Evolutionary conservation across 23 red algal species (phyloP).

Genomic region (Cyanidioschyzon merolae): DNA sequence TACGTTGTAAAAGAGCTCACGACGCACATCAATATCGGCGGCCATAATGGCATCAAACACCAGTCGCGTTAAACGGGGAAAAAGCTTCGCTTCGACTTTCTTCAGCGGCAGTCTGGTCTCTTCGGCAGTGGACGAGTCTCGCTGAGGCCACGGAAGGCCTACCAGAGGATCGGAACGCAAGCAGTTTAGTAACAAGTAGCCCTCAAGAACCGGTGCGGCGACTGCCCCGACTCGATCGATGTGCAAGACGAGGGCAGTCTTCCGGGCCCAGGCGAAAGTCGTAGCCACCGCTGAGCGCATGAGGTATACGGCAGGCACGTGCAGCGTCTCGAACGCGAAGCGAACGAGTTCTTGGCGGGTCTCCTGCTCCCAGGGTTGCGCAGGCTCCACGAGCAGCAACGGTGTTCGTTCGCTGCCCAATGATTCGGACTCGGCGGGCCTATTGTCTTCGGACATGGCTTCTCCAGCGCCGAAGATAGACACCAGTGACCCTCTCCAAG

Average conservation of each 20-base stretch:
- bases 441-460: not conserved
- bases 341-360: not conserved
- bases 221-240: not conserved
- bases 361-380: not conserved
- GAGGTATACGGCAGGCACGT: not conserved
- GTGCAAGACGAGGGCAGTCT: not conserved
- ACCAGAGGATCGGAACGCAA: not conserved
- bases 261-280: not conserved
- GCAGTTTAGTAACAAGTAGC: not conserved
- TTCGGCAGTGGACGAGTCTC: not conserved
- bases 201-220: not conserved
- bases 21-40: not conserved
- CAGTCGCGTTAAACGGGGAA: not conserved
- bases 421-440: not conserved
- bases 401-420: not conserved
- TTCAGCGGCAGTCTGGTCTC: not conserved
- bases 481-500: not conserved
- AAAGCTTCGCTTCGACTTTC: not conserved
- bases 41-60: constrained; percentile 10
- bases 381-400: not conserved
- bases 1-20: constrained; percentile 6
- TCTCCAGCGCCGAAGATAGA: not conserved
- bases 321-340: constrained; percentile 3
- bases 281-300: constrained; percentile 10
- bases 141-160: not conserved